Base-by-base conservation (phyloP, 805 yeast species). In the Suhomyces tanzawaensis region DNA sequence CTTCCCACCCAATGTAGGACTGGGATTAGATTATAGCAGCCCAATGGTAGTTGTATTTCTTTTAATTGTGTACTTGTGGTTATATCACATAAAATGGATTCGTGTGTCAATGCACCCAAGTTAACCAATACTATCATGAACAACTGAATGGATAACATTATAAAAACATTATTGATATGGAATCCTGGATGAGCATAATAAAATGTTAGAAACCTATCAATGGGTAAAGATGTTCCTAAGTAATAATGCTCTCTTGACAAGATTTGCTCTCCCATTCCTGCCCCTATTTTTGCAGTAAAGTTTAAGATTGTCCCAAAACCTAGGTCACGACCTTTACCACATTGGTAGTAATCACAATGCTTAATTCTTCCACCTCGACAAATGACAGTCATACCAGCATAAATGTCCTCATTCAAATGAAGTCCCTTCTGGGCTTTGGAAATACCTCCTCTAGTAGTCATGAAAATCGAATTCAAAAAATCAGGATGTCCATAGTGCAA, bases 261-360 rank as follows among this genome's bases (percentile, higher is more conserved):
- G 60, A 90, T 76, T 60, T 91, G 98, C 58, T 91, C 98, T 7
- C 98, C 98, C 98, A 91, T 91, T 35, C 98, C 98, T 29, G 96
- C 93, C 3, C 98, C 98, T 57, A 91, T 90, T 64, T 91, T 91
- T 2, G 96, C 84, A 0, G 96, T 91, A 67, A 91, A 91, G 56
- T 90, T 91, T 49, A 91, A 69, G 47, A 91, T 89, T 0, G 96
- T 86, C 1, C 89, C 84, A 64, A 91, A 91, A 3, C 98, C 98
- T 39, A 91, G 66, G 66, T 91, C 98, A 59, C 98, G 74, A 0
- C 98, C 98, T 59, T 91, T 91, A 22, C 98, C 98, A 64, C 98
- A 91, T 60, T 91, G 98, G 62, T 81, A 89, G 62, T 84, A 91
- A 55, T 91, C 98, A 62, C 96, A 85, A 60, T 91, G 98, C 65